phyloP scores from a whole-genome alignment of 768 basidiomycete genomes.

The Russula vinacea region DNA sequence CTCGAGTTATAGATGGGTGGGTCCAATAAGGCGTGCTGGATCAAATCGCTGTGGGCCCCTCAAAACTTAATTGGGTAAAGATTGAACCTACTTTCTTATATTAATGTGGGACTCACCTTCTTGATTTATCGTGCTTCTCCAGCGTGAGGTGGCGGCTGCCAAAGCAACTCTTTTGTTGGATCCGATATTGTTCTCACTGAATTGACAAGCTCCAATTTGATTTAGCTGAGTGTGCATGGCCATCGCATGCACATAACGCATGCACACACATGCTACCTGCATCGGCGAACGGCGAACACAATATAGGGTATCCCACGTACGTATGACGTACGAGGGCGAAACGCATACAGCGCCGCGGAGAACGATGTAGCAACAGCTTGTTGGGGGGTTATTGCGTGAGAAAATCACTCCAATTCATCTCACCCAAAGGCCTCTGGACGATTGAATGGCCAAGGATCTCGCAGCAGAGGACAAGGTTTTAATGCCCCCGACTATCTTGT shows the following conservation, averaged over 20 bases:
- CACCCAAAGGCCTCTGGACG: not conserved
- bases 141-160: not conserved
- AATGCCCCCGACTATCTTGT: conserved; percentile 1
- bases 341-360: conserved; percentile 1
- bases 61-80: conserved; percentile 20
- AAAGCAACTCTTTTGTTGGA: conserved; percentile 3
- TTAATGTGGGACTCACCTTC: conserved; percentile 24
- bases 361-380: not conserved
- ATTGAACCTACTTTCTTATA: conserved; percentile 23
- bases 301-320: conserved; percentile 7
- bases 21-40: not conserved
- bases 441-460: not conserved
- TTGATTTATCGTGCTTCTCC: conserved; percentile 15
- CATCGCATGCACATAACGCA: not conserved
- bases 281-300: conserved; percentile 12
- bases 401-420: conserved; percentile 1
- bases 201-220: conserved; percentile 7
- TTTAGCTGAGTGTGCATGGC: not conserved
- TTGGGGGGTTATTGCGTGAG: conserved; percentile 2
- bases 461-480: conserved; percentile 9
- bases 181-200: conserved; percentile 15
- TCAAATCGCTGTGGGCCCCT: not conserved
- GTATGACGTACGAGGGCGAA: conserved; percentile 20
- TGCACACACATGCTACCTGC: not conserved
- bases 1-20: not conserved